A percentile compares a stretch with the other conserved stretches of the same genome.
Evolutionary conservation across 2,329 filamentous ascomycete species (phyloP).

Genomic region (Diplodia mutila): DNA sequence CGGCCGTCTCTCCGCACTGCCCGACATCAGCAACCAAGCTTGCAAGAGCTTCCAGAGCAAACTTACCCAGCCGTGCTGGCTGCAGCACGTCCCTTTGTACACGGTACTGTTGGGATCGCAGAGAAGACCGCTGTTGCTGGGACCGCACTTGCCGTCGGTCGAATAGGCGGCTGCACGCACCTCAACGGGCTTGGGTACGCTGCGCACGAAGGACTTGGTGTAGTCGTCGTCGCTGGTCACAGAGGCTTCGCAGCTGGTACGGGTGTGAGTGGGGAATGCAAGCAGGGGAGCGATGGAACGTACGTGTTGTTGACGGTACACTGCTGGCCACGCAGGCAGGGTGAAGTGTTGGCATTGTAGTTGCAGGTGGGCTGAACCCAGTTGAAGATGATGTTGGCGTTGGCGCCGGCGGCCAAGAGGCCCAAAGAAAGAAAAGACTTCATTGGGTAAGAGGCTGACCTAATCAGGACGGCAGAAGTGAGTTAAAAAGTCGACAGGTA

Average conservation of each 20-base stretch:
- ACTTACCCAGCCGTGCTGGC: constrained; percentile 43
- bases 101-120: constrained; percentile 50
- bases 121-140: constrained; percentile 44
- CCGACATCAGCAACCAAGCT: constrained; percentile 28
- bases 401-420: constrained; percentile 38
- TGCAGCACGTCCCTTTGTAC: constrained; percentile 53
- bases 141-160: constrained; percentile 46
- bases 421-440: constrained; percentile 24
- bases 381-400: constrained; percentile 55
- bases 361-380: constrained; percentile 52
- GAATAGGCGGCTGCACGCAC: constrained; percentile 38
- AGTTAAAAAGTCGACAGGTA: constrained; percentile 1
- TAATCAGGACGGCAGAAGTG: constrained; percentile 15
- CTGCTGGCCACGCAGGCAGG: constrained; percentile 45
- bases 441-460: constrained; percentile 14
- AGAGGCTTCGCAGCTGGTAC: constrained; percentile 6
- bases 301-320: constrained; percentile 43
- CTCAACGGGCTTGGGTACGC: constrained; percentile 35
- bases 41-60: neutral
- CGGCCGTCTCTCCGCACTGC: constrained; percentile 50
- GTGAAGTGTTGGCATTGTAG: constrained; percentile 30
- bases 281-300: constrained; percentile 15
- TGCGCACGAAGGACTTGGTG: constrained; percentile 35
- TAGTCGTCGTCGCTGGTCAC: constrained; percentile 31
- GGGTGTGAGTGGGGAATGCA: neutral